Evolutionary conservation across 495 filamentous ascomycete species (phyloP).

Genomic region (Letharia lupina): DNA sequence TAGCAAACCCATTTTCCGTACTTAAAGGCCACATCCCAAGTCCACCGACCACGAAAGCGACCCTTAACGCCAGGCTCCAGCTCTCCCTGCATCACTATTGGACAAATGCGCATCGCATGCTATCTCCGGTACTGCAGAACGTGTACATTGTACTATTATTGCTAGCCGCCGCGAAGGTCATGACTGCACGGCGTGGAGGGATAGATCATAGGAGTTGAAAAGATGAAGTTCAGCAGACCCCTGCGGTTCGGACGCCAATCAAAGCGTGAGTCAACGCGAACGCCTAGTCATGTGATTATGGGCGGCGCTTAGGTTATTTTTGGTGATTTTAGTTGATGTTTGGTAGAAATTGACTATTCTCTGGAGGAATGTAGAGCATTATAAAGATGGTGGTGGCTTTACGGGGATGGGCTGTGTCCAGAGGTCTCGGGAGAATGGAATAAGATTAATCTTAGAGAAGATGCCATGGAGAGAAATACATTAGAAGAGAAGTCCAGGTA

Average conservation of each 20-base stretch:
- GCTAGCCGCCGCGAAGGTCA: slow-evolving; percentile 8
- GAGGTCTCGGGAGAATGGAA: neutral
- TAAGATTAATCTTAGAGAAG: neutral
- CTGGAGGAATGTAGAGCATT: too few relatives aligned
- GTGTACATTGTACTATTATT: neutral
- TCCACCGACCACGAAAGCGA: neutral
- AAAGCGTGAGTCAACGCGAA: slow-evolving; percentile 8
- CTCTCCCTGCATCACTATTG: neutral
- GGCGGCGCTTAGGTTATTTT: slow-evolving; percentile 9
- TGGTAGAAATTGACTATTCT: neutral
- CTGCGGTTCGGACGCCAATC: slow-evolving; percentile 8
- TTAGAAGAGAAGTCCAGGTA: slow-evolving; percentile 6
- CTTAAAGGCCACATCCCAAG: neutral
- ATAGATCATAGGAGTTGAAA: slow-evolving; percentile 5
- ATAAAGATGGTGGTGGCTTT: neutral
- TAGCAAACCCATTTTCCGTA: slow-evolving; percentile 4
- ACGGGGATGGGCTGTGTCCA: neutral
- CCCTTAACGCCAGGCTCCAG: slow-evolving; percentile 1
- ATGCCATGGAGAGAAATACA: neutral
- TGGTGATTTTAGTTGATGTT: neutral
- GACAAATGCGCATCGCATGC: neutral
- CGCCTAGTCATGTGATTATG: slow-evolving; percentile 11
- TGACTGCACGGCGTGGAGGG: neutral
- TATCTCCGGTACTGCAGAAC: neutral
- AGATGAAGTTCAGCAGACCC: slow-evolving; percentile 11